Conservation (phyloP, 1,284 basidiomycete species). For the Phylloporus gajari region DNA sequence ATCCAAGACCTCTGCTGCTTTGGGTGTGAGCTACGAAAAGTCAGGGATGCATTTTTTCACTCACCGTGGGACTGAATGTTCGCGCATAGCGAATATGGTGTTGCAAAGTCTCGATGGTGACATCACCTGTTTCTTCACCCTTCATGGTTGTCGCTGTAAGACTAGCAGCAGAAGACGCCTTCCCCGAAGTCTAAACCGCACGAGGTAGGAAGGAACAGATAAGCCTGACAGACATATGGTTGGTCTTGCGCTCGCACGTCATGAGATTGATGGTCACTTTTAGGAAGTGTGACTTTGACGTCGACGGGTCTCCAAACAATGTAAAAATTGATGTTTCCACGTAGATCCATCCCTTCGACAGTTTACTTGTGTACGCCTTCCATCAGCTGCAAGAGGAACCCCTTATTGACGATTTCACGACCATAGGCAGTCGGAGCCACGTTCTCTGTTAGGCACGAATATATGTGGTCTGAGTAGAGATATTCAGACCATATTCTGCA, state of each 20-base stretch:
- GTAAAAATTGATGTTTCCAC: conserved; percentile 99
- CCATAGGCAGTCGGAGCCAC: conserved; percentile 99
- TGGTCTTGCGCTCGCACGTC: conserved; percentile 4
- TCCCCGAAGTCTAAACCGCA: conserved; percentile 98
- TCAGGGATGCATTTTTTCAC: conserved; percentile 12
- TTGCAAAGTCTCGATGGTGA: conserved; percentile 98
- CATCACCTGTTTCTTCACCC: conserved; percentile 99
- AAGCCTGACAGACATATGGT: conserved; percentile 67
- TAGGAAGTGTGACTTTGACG: conserved; percentile 97
- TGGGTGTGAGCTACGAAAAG: conserved; percentile 80
- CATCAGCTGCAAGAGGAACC: conserved; percentile 96
- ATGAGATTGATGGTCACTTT: conserved; percentile 70
- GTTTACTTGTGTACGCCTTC: conserved; percentile 99
- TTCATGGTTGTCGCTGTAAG: conserved; percentile 98
- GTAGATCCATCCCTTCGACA: conserved; percentile 93
- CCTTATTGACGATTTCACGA: conserved; percentile 99
- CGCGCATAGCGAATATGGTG: conserved; percentile 96
- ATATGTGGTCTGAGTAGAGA: conserved; percentile 91
- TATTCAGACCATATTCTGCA: conserved; percentile 89
- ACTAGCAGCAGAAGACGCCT: conserved; percentile 98
- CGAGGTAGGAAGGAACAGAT: conserved; percentile 99
- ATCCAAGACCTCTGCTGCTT: conserved; percentile 91
- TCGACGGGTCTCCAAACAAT: conserved; percentile 98
- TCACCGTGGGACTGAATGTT: conserved; percentile 95
- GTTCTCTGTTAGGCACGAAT: conserved; percentile 90